Base-by-base conservation (phyloP, 495 filamentous ascomycete genomes). In the Bacidia rubella region DNA sequence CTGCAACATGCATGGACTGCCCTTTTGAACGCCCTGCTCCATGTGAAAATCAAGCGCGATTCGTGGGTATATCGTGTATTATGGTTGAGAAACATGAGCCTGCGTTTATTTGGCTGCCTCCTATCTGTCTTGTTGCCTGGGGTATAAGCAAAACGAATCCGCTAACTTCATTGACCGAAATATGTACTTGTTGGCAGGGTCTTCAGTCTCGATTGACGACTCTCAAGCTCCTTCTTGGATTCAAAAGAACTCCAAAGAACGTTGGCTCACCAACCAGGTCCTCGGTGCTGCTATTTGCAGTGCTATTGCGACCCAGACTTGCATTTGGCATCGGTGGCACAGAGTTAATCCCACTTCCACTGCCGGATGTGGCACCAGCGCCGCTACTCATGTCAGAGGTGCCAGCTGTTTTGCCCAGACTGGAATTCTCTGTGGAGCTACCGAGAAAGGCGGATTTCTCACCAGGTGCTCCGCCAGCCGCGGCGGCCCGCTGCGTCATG, bases 231-330 rank as follows among this genome's bases (percentile, higher is more conserved):
- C 85, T 71, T 60, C 81, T 74, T 51, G 84, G 84, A 54, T 80
- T 81, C 64, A 87, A 58, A 57, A 87, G 63, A 19, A 87, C 83
- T 41, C 78, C 82, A 57, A 84, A 79, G 60, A 87, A 88, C 52
- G 75, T 85, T 59, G 84, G 84, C 62, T 87, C 81, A 21, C 78
- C 80, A 3, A 71, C 69, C 29, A 86, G 59, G 56, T 81, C 70
- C 57, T 82, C 77, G 22, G 68, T 64, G 55, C 52, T 66, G 62
- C 23, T 66, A 63, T 60, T 70, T 60, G 38, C 57, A 25, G 55
- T 64, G 56, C 27, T 70, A 53, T 39, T 65, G 53, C 29, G 65
- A 57, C 66, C 69, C 63, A 25, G 54, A 57, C 56, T 65, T 57
- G n/a, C 68, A 60, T 45, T 53, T 41, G 50, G 61, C 58, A 53